Base-by-base conservation (phyloP, 495 filamentous ascomycete species). In the Hyaloscypha hepaticicola region DNA sequence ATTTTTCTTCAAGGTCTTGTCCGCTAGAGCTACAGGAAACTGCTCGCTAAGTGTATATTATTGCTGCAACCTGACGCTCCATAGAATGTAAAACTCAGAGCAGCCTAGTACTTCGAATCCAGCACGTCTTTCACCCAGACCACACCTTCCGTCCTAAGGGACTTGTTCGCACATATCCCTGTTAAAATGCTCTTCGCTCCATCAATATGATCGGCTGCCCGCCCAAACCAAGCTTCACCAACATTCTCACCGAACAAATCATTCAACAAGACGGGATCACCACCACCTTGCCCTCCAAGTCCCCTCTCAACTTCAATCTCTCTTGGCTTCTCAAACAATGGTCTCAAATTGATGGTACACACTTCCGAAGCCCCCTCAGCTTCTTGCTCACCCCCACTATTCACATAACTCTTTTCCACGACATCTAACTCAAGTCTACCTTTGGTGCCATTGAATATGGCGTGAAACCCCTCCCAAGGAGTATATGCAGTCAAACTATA, bases 131-230 rank as follows among this genome's bases (percentile, higher is more conserved):
- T 77, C 1, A 81, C 78, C 56, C 69, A 74, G 3, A 81, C 75
- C n/a, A 79, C 77, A 61, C 79, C 77, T 0, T 82, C 83, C 53
- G 78, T 85, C 1, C 78, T 77, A 34, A 85, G 82, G 5, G 83
- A 83, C 70, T 71, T 74, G 63, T 85, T 87, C 6, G 83, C 83
- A 27, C 81, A 82, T 66, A 87, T 83, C 0, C 83, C 84, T 0
- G 82, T 85, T 65, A 84, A 38, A 50, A 87, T 85, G 5, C 81
- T 83, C 65, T 78, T 72, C 0, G 82, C 83, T 3, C 83, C 84
- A 62, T 87, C 82, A 11, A 85, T 66, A 70, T 85, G 81, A 58
- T 75, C 77, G 27, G 78, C 78, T 2, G 75, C 77, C 1, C 76
- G 66, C 71, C 75, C 76, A 62, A 77, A 78, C 72, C 78, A 73